Base-by-base conservation (phyloP, 345 rosid species). In the Raphanus raphanistrum region DNA sequence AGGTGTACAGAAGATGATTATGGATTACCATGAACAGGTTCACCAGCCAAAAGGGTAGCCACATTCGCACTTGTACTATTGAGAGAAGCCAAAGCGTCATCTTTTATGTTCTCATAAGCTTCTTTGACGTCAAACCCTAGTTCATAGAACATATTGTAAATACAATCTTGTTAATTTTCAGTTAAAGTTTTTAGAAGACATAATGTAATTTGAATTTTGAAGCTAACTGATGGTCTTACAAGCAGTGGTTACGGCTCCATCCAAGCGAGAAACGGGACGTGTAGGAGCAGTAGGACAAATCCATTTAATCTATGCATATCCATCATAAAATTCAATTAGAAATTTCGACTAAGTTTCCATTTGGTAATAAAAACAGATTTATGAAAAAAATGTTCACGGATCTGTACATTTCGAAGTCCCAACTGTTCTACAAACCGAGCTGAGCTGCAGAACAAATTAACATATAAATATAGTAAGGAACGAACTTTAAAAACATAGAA, bases 231-330 rank as follows among this genome's bases (percentile, higher is more conserved):
- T 48, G 55, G 5, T 57, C 6, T 31, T 82, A 92, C 98, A 92
- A 70, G 98, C 91, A 55, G 92, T 88, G 79, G 90, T 86, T 60
- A 88, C 86, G 70, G 84, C 83, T 78, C 96, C 96, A 36, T 91
- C 89, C 21, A 88, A 87, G 36, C 76, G 3, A 61, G 86, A 79
- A 48, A 92, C 84, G 0, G 90, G 89, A 52, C 86, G 89, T 62
- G 77, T 86, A 29, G 96, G 98, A 72, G 96, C 94, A 66, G 91
- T 90, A 15, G 92, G 98, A 71, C 92, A 92, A 81, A 92, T 89
- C 97, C 96, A 92, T 82, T 88, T 90, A 71, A 92, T 84, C 97
- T 92, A 85, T 64, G 78, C 15, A 43, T 6, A 25, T 26, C 9
- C 28, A 38, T 41, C 55, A 33, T 31, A 69, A 8, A 31, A 2